Evolutionary conservation across 169 alveolate genomes (phyloP).

Genomic region (Cytauxzoon felis): DNA sequence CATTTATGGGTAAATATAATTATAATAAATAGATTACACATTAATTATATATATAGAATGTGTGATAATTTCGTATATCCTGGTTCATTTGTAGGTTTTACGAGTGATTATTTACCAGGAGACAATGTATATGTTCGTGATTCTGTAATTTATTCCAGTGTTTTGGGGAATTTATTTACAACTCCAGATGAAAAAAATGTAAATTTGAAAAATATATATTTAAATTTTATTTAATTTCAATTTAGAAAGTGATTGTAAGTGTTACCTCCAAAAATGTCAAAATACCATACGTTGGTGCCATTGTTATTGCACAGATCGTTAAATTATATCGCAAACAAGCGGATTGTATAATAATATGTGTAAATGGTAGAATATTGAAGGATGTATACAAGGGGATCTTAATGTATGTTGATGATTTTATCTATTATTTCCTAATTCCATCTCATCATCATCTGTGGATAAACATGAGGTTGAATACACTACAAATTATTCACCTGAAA

Average conservation of each 20-base stretch:
- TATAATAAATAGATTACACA: background rate
- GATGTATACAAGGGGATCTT: slow-evolving; percentile 44
- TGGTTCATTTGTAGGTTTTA: slow-evolving; percentile 36
- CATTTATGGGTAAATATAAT: background rate
- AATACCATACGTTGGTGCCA: slow-evolving; percentile 51
- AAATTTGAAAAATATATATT: background rate
- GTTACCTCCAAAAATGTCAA: background rate
- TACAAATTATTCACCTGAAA: too few relatives aligned
- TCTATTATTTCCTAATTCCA: too few relatives aligned
- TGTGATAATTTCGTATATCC: slow-evolving; percentile 16
- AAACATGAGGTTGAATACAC: too few relatives aligned
- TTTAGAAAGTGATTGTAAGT: background rate
- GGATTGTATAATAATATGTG: slow-evolving; percentile 42
- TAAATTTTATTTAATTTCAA: background rate
- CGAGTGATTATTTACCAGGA: background rate
- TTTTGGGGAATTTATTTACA: slow-evolving; percentile 15
- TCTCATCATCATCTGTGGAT: background rate
- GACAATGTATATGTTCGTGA: slow-evolving; percentile 36
- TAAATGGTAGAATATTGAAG: slow-evolving; percentile 7
- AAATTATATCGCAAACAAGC: slow-evolving; percentile 22
- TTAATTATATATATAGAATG: background rate
- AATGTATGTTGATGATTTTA: slow-evolving; percentile 2
- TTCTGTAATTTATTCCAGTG: slow-evolving; percentile 25
- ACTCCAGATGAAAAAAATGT: background rate
- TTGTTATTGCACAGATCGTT: slow-evolving; percentile 47